Base-by-base conservation (phyloP, 2,329 filamentous ascomycete genomes). In the Fusarium sp. region DNA sequence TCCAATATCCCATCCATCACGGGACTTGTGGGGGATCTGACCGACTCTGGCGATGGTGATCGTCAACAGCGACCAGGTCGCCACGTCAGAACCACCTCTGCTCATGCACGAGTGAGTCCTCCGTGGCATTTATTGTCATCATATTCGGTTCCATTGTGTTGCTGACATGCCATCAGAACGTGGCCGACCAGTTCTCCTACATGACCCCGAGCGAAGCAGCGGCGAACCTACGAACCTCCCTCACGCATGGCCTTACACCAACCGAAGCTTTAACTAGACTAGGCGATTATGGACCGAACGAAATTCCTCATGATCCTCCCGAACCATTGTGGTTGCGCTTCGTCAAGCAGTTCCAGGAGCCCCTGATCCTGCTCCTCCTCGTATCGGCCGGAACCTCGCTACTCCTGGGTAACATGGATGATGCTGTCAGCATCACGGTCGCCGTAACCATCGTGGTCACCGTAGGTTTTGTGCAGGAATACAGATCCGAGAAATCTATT, bases 401-500 rank as follows among this genome's bases (percentile, higher is more conserved):
- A 53, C 80, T 98, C 44, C 91, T 99, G 79, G 93, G 94, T 56
- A 99, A 99, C 77, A 89, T 90, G 77, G 95, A 98, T 74, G 96
- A 99, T 81, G 95, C 95, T 6, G 83, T 99, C 74, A 98, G 95
- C 79, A 99, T 99, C 76, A 92, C 95, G 0, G 90, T 97, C 31
- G 96, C 96, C 2, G 96, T 99, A 20, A 97, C 94, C 25, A 99
- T 99, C 73, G 96, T 99, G 6, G 94, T 99, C 23, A 91, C 91
- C 0, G 96, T 99, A 42, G 96, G 95, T 2, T 99, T 99, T 74
- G 89, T 98, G 57, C 96, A 99, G 78, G 96, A 99, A 81, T 99
- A 99, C 79, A 87, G 96, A 64, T 98, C 96, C 7, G 96, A 99
- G 78, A 96, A 99, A 80, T 98, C 95, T 3, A 89, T 99, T 71